Conservation (phyloP, 768 basidiomycete genomes). For the Strobilomyces echinocephalus region DNA sequence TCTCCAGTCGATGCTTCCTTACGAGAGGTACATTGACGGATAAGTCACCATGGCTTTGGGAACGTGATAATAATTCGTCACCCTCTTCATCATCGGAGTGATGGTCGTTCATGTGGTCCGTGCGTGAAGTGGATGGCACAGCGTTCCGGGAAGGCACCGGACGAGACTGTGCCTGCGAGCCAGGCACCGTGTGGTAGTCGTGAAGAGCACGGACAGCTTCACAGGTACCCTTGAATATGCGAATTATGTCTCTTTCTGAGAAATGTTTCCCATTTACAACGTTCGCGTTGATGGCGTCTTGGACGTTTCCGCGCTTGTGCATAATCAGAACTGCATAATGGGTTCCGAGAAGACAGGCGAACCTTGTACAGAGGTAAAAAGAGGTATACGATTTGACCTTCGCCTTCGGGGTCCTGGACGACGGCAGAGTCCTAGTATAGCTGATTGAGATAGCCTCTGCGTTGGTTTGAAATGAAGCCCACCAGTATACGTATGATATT, state of each 20-base stretch:
- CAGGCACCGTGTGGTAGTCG: conserved; percentile 58
- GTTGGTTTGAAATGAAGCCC: conserved; percentile 13
- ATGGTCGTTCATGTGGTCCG: conserved; percentile 19
- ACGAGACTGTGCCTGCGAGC: conserved; percentile 20
- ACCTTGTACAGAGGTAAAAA: conserved; percentile 94
- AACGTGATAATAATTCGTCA: conserved; percentile 68
- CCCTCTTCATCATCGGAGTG: conserved; percentile 55
- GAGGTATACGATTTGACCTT: conserved; percentile 92
- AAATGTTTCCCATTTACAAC: conserved; percentile 78
- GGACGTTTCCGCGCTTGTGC: conserved; percentile 82
- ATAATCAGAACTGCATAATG: not conserved
- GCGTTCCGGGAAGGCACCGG: conserved; percentile 12
- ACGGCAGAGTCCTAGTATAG: conserved; percentile 78
- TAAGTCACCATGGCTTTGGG: conserved; percentile 57
- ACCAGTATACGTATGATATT: conserved; percentile 96
- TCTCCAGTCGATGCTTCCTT: conserved; percentile 45
- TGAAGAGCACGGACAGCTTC: conserved; percentile 95
- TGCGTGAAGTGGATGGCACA: conserved; percentile 21
- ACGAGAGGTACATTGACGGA: conserved; percentile 56
- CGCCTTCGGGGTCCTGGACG: conserved; percentile 88
- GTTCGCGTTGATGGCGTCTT: conserved; percentile 88
- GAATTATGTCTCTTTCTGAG: conserved; percentile 83
- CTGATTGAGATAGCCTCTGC: not conserved
- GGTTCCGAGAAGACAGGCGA: conserved; percentile 7
- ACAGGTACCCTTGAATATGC: conserved; percentile 91